These are phyloP conservation scores for Anisogramma anomala DNA, from an alignment of 2,329 filamentous ascomycete species.

Conservation along the genomic window DNA sequence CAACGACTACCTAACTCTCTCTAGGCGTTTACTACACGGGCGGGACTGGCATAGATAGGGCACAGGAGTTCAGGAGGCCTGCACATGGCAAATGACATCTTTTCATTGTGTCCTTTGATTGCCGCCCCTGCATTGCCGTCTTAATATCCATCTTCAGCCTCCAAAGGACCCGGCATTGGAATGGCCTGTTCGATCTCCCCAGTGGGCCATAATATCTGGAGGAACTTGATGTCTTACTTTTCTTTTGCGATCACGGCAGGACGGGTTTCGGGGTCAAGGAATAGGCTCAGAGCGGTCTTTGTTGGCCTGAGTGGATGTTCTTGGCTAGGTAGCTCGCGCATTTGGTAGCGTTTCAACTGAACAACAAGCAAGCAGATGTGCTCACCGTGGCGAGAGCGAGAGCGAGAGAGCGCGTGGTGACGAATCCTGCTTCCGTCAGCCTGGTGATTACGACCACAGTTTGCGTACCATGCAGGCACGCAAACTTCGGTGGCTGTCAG, in stretches of 20 bases:
- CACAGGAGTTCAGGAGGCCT: background rate
- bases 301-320: too few relatives aligned
- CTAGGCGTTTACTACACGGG: slow-evolving; percentile 2
- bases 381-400: background rate
- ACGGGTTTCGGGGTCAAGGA: too few relatives aligned
- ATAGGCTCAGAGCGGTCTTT: too few relatives aligned
- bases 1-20: background rate
- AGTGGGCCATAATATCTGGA: slow-evolving; percentile 2
- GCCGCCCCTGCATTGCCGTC: slow-evolving; percentile 6
- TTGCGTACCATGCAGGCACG: too few relatives aligned
- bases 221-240: background rate
- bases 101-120: background rate
- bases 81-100: slow-evolving; percentile 13
- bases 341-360: background rate
- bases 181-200: slow-evolving; percentile 1
- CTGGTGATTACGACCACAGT: background rate
- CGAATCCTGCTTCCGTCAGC: too few relatives aligned
- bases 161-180: slow-evolving; percentile 6
- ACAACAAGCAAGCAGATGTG: too few relatives aligned
- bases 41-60: slow-evolving; percentile 13
- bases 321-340: too few relatives aligned
- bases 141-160: slow-evolving; percentile 13
- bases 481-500: too few relatives aligned
- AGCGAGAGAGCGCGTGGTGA: background rate
- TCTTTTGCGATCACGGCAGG: slow-evolving; percentile 8